Base-by-base conservation (phyloP, 2,329 filamentous ascomycete species). In the Sclerotinia nivalis region DNA sequence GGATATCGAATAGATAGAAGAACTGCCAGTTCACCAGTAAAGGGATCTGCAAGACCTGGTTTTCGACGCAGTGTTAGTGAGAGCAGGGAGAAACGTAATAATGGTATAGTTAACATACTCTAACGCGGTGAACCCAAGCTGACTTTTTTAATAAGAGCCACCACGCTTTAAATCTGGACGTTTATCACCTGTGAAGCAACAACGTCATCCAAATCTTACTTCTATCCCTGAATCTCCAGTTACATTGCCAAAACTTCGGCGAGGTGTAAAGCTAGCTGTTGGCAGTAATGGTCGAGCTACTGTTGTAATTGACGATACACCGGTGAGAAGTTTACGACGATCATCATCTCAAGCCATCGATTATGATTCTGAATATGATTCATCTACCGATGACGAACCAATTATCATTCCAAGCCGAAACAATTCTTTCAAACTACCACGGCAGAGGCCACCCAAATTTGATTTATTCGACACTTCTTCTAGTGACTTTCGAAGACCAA, bases 361-460 rank as follows among this genome's bases (percentile, higher is more conserved):
- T 52, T 84, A 82, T 80, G 82, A 82, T 20, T 84, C 84, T 0
- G 83, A 73, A 31, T 74, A 76, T 60, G 84, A 84, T 2, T 88
- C 86, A 1, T 89, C 87, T 0, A 84, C 84, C 5, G 88, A 90
- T 72, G 88, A 90, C 68, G 88, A 90, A 69, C 87, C 86, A 18
- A 89, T 90, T 71, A 83, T 89, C 64, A 87, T 90, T 52, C 87
- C 88, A 43, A 89, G 87, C 76, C 83, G 87, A 56, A 86, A 83
- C 71, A 82, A 82, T 5, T 89, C 87, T 0, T 89, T 89, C 71
- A 71, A 70, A 12, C 52, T 78, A 49, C 76, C 77, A 18, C 71
- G 71, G 55, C 74, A 72, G 56, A 72, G 68, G 25, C 49, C 40
- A 22, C 73, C 74, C n/a, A 77, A 74, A 47, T 66, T 75, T 12